phyloP scores from a whole-genome alignment of 148 eudicot genomes.

The Heliosperma pusillum region DNA sequence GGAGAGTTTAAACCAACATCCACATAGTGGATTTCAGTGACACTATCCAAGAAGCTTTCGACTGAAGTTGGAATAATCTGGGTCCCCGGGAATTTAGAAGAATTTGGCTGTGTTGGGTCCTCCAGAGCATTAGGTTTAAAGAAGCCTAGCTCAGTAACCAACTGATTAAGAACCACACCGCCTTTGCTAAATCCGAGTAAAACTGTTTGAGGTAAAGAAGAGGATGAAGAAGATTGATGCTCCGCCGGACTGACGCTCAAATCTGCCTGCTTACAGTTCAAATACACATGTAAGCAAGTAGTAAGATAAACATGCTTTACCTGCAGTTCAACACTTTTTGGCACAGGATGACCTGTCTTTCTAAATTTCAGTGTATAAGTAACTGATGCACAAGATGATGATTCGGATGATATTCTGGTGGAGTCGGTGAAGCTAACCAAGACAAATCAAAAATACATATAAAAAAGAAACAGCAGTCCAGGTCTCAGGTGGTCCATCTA shows the following conservation, averaged over 20 bases:
- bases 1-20: slow-evolving; percentile 80
- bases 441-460: no score
- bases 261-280: slow-evolving; percentile 33
- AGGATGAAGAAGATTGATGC: slow-evolving; percentile 31
- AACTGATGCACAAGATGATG: not conserved
- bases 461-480: no score
- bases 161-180: slow-evolving; percentile 76
- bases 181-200: slow-evolving; percentile 92
- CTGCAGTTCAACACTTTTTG: no score
- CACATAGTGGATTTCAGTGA: slow-evolving; percentile 74
- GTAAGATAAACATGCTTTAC: no score
- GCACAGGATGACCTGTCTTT: no score
- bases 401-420: not conserved
- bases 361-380: not conserved
- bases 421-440: no score
- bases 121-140: slow-evolving; percentile 20
- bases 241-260: slow-evolving; percentile 27
- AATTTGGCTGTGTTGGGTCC: slow-evolving; percentile 16
- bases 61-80: slow-evolving; percentile 52
- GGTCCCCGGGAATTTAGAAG: slow-evolving; percentile 15
- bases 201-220: slow-evolving; percentile 42
- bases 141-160: slow-evolving; percentile 58
- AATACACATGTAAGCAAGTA: not conserved
- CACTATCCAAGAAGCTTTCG: slow-evolving; percentile 64
- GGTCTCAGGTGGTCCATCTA: not conserved